These are phyloP conservation scores for Salix udensis DNA, from an alignment of 345 rosid genomes.

Conservation along the genomic window DNA sequence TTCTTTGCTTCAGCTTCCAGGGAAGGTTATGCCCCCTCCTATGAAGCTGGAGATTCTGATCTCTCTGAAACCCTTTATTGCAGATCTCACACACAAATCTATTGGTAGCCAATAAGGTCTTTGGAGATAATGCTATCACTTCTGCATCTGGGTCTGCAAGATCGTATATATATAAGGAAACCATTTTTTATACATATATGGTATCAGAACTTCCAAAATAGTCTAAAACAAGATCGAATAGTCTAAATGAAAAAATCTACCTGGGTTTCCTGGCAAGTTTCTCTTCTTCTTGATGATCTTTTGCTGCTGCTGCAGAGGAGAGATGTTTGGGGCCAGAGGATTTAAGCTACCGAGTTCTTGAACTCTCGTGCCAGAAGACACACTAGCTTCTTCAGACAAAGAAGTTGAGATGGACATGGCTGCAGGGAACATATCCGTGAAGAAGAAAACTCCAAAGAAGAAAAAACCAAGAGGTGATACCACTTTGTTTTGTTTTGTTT, in stretches of 20 bases:
- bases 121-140: conserved; percentile 86
- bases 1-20: conserved; percentile 87
- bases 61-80: conserved; percentile 90
- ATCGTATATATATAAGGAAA: background rate
- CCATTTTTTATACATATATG: background rate
- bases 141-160: conserved; percentile 84
- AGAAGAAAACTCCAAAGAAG: conserved; percentile 45
- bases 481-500: conserved; percentile 6
- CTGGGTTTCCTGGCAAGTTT: conserved; percentile 91
- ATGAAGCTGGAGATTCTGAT: conserved; percentile 92
- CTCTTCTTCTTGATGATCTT: conserved; percentile 67
- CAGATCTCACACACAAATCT: conserved; percentile 95
- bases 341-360: conserved; percentile 47
- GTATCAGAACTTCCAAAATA: background rate
- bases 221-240: background rate
- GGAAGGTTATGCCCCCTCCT: conserved; percentile 95
- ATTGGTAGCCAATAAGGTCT: conserved; percentile 71
- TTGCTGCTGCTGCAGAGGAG: conserved; percentile 37
- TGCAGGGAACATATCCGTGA: conserved; percentile 54
- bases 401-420: conserved; percentile 58
- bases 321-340: conserved; percentile 32
- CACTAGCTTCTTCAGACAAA: conserved; percentile 64
- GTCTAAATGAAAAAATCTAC: conserved; percentile 23
- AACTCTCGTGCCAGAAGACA: conserved; percentile 54
- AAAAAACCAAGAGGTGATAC: conserved; percentile 27